Conservation (phyloP, 2,329 filamentous ascomycete genomes). For the Exophiala spinifera region DNA sequence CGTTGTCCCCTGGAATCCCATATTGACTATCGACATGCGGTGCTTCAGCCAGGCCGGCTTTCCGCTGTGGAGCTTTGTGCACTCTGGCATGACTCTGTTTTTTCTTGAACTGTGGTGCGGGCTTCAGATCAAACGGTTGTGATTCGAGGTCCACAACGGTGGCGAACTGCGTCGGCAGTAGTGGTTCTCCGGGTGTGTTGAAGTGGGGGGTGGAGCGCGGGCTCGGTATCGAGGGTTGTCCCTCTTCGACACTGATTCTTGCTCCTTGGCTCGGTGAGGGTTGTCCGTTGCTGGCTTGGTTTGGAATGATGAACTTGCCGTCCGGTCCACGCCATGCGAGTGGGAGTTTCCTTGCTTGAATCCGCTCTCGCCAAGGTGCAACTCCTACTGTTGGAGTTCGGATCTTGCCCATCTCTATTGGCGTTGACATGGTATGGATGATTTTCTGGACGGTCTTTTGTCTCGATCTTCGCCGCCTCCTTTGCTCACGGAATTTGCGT, state of each 20-base stretch:
- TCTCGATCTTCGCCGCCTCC: background rate
- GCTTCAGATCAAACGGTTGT: background rate
- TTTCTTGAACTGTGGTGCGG: background rate
- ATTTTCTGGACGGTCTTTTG: background rate
- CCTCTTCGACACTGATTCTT: no score
- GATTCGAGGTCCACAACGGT: no score
- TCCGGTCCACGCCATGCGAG: background rate
- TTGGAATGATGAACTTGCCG: background rate
- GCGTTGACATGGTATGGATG: background rate
- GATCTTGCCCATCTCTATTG: conserved; percentile 9
- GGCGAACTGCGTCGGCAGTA: background rate
- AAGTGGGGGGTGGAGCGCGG: no score
- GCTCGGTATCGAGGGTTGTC: no score
- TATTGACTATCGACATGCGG: conserved; percentile 11
- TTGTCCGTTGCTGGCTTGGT: background rate
- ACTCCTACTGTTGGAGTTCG: background rate
- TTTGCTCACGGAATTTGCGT: background rate
- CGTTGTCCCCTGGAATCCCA: background rate
- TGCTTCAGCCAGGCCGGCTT: background rate
- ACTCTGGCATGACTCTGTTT: background rate
- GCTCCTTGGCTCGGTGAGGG: no score
- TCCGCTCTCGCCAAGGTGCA: background rate
- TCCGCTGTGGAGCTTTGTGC: background rate
- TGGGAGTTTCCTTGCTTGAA: background rate
- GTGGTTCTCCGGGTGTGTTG: background rate